phyloP scores from a whole-genome alignment of 2,329 filamentous ascomycete genomes.

The Fusarium chuoi region DNA sequence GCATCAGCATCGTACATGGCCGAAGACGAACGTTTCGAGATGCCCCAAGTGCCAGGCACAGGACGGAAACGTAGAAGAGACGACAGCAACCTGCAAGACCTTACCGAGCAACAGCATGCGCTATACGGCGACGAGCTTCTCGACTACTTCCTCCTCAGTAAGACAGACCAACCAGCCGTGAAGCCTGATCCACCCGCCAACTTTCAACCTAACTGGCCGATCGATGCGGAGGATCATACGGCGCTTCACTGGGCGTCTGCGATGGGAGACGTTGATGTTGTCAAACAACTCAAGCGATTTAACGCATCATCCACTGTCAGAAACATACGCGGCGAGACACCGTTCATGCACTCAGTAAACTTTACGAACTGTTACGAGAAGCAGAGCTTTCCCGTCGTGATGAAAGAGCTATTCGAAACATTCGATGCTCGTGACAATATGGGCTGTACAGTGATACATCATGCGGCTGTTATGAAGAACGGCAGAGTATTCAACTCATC shows the following conservation, averaged over 20 bases:
- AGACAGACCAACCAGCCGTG: constrained; percentile 77
- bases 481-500: constrained; percentile 84
- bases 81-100: constrained; percentile 65
- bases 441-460: constrained; percentile 91
- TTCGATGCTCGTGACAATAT: constrained; percentile 82
- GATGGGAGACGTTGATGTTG: constrained; percentile 95
- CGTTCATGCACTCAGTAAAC: constrained; percentile 91
- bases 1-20: constrained; percentile 86
- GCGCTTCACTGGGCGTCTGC: constrained; percentile 97
- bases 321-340: constrained; percentile 83
- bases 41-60: constrained; percentile 70
- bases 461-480: constrained; percentile 88
- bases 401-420: constrained; percentile 85
- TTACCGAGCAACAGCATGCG: constrained; percentile 84
- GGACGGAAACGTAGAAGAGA: constrained; percentile 82
- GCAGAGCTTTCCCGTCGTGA: constrained; percentile 85
- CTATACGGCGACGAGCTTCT: constrained; percentile 92
- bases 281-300: constrained; percentile 85
- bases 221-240: constrained; percentile 92
- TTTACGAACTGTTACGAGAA: constrained; percentile 99
- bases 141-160: constrained; percentile 93
- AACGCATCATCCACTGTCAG: constrained; percentile 78
- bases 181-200: constrained; percentile 83
- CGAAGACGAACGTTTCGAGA: constrained; percentile 81
- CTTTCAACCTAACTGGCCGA: constrained; percentile 90